A percentile compares a stretch with the other conserved stretches of the same genome.
Evolutionary conservation across 768 basidiomycete species (phyloP).

Genomic region (Candolleomyces aberdarensis): DNA sequence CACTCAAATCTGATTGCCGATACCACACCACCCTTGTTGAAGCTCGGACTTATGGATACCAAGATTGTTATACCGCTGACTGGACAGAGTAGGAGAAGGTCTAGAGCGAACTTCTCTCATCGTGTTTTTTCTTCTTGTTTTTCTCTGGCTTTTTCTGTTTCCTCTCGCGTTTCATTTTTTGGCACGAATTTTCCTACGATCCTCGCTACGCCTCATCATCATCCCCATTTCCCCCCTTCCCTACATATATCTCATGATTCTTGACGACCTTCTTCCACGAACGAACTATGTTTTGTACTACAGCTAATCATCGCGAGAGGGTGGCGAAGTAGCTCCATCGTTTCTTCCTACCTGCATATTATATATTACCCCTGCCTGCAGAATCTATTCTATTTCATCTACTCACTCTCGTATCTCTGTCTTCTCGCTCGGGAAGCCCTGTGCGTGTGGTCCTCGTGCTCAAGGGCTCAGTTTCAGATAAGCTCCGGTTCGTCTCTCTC

Average conservation of each 20-base stretch:
- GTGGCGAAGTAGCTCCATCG: not conserved
- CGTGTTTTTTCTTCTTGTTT: not conserved
- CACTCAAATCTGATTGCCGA: not conserved
- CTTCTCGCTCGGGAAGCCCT: no score
- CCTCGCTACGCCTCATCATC: not conserved
- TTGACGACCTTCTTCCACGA: conserved; percentile 30
- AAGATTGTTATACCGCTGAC: not conserved
- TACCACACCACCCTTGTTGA: not conserved
- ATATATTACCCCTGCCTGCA: not conserved
- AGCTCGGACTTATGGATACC: not conserved
- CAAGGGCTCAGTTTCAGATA: no score
- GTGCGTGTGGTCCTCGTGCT: no score
- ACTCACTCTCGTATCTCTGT: not conserved
- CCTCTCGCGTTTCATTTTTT: conserved; percentile 11
- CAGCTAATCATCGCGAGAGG: not conserved
- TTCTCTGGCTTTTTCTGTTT: not conserved
- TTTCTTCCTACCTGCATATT: not conserved
- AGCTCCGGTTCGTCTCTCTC: no score
- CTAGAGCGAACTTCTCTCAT: not conserved
- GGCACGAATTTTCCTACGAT: conserved; percentile 7
- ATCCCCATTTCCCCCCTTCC: conserved; percentile 10
- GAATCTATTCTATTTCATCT: not conserved
- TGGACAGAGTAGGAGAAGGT: not conserved
- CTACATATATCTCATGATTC: conserved; percentile 34
- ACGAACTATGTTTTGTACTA: not conserved